Evolutionary conservation across 306 rosid species (phyloP).

Genomic region (Cucurbita ficifolia): DNA sequence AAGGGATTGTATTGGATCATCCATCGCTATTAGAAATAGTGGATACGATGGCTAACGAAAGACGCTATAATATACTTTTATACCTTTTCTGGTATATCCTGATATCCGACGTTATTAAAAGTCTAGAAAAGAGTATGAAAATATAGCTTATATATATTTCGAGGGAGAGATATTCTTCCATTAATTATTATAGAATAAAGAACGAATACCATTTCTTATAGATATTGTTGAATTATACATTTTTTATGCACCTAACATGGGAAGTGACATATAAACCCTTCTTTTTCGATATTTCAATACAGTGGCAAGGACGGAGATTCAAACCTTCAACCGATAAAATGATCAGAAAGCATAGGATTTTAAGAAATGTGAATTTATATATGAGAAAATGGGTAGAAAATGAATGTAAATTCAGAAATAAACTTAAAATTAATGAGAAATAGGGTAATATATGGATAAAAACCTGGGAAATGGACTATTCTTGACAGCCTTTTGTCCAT

Average conservation of each 20-base stretch:
- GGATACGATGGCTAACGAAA: too few species aligned
- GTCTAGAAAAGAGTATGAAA: too few species aligned
- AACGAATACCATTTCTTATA: background rate
- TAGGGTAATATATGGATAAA: background rate
- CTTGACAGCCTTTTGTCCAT: constrained; percentile 97
- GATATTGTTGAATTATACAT: background rate
- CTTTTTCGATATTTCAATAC: background rate
- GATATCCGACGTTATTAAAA: too few species aligned
- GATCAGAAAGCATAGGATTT: too few species aligned
- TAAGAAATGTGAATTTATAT: background rate
- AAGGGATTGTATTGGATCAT: background rate
- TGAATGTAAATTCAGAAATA: too few species aligned
- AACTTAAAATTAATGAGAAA: background rate
- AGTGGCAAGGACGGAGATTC: background rate
- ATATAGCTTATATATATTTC: too few species aligned
- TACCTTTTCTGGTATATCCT: too few species aligned
- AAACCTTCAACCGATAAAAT: too few species aligned
- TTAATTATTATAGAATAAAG: background rate
- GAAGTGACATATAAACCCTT: background rate
- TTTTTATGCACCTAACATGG: background rate
- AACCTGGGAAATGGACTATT: constrained; percentile 93
- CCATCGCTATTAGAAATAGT: too few species aligned
- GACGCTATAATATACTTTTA: too few species aligned
- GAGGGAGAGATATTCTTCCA: background rate
- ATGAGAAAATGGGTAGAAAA: too few species aligned